A percentile compares a stretch with the other conserved stretches of the same genome.
Conservation (phyloP, 2,329 filamentous ascomycete genomes). For the Fusarium sp. region DNA sequence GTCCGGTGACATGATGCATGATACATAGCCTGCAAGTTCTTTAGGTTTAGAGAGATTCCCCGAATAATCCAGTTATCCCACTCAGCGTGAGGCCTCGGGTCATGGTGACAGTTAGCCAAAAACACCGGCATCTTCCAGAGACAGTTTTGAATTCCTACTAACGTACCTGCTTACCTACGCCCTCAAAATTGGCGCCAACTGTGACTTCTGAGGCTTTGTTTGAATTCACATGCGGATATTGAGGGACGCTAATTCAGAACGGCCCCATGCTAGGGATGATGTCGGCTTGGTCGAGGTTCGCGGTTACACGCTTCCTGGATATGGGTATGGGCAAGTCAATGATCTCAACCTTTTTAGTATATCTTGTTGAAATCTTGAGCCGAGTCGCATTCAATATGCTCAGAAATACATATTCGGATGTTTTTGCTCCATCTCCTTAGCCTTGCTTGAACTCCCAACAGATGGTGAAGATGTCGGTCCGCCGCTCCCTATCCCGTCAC, state of each 20-base stretch:
- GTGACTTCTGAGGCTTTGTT: neutral
- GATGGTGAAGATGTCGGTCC: neutral
- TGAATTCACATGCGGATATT: neutral
- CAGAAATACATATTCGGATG: conserved; percentile 38
- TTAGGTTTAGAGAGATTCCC: too few relatives aligned
- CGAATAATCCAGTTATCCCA: too few relatives aligned
- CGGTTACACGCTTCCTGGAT: neutral
- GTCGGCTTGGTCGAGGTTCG: neutral
- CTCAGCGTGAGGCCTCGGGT: neutral
- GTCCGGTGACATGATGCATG: neutral
- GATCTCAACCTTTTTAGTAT: neutral
- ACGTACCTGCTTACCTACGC: neutral
- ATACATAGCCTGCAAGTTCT: too few relatives aligned
- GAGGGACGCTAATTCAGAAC: neutral
- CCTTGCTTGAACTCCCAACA: conserved; percentile 20
- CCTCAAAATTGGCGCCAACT: neutral
- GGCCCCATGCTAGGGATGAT: neutral
- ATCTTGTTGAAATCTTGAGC: neutral
- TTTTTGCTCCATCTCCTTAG: conserved; percentile 24
- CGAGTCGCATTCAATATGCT: neutral
- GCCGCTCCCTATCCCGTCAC: neutral
- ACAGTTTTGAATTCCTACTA: neutral
- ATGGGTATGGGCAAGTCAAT: neutral
- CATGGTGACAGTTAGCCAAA: neutral
- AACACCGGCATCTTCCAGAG: neutral